These are phyloP conservation scores for Begonia loranthoides DNA, from an alignment of 306 rosid genomes.

Conservation along the genomic window DNA sequence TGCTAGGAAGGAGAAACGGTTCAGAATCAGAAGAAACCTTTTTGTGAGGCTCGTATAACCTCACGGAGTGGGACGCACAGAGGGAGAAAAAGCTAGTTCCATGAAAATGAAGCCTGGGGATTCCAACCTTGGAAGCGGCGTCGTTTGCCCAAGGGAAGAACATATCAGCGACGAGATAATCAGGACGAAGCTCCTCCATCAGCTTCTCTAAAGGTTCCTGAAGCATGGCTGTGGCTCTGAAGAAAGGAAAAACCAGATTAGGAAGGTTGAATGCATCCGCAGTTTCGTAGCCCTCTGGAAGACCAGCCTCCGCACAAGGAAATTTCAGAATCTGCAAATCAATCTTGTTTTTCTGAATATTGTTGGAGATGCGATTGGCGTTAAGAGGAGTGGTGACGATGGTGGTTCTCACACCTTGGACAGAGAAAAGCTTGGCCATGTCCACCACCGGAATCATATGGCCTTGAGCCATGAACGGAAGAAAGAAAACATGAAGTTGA, in stretches of 20 bases:
- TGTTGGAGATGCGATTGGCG: slow-evolving; percentile 1
- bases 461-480: slow-evolving; percentile 12
- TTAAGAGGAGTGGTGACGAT: slow-evolving; percentile 10
- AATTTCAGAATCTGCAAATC: slow-evolving; percentile 14
- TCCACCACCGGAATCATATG: slow-evolving; percentile 13
- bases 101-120: slow-evolving; percentile 45
- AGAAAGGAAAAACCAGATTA: not conserved
- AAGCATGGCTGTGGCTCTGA: slow-evolving; percentile 19
- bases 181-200: slow-evolving; percentile 19
- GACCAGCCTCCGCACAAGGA: slow-evolving; percentile 18
- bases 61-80: slow-evolving; percentile 14
- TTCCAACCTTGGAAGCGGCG: slow-evolving; percentile 26
- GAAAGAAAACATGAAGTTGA: slow-evolving; percentile 8
- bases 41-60: slow-evolving; percentile 26
- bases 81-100: slow-evolving; percentile 34
- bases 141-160: slow-evolving; percentile 37
- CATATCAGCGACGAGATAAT: slow-evolving; percentile 33
- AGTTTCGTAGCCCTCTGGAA: slow-evolving; percentile 40
- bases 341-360: not conserved
- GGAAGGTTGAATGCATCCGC: slow-evolving; percentile 7
- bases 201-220: slow-evolving; percentile 24
- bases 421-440: slow-evolving; percentile 11
- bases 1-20: slow-evolving; percentile 28
- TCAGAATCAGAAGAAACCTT: slow-evolving; percentile 24
- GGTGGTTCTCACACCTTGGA: slow-evolving; percentile 1